Evolutionary conservation across 176 grass and related monocot species (phyloP).

Genomic region (Ensete ventricosum): DNA sequence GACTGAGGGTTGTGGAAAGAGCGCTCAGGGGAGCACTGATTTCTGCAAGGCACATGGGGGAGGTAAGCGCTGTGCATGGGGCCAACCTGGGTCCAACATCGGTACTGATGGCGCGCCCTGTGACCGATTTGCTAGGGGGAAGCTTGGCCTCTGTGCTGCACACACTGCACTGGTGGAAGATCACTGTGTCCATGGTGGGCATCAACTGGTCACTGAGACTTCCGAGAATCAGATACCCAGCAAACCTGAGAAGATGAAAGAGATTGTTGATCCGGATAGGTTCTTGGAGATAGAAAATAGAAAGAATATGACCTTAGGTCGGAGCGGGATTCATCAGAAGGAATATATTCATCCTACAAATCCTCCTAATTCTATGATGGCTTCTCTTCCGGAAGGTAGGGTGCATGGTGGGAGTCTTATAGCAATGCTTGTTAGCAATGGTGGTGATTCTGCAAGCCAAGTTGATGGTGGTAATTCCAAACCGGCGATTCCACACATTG

Average conservation of each 20-base stretch:
- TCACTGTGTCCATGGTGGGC: slow-evolving; percentile 27
- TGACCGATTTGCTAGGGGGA: slow-evolving; percentile 37
- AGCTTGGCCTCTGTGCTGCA: slow-evolving; percentile 37
- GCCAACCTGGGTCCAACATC: slow-evolving; percentile 31
- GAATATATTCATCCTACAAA: slow-evolving; percentile 4
- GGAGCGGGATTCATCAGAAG: background rate
- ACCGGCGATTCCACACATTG: background rate
- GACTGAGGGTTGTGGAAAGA: slow-evolving; percentile 32
- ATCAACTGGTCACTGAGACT: slow-evolving; percentile 19
- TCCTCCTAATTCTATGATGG: background rate
- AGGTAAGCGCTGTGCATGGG: slow-evolving; percentile 40
- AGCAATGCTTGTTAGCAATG: slow-evolving; percentile 24
- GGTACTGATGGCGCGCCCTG: slow-evolving; percentile 23
- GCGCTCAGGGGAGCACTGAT: slow-evolving; percentile 47
- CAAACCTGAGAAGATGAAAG: slow-evolving; percentile 13
- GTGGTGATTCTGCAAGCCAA: background rate
- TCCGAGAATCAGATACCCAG: background rate
- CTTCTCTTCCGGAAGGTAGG: slow-evolving; percentile 40
- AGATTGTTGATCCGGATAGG: slow-evolving; percentile 1
- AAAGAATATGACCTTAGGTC: background rate
- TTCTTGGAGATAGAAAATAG: slow-evolving; percentile 2
- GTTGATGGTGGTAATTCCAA: background rate
- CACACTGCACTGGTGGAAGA: slow-evolving; percentile 49
- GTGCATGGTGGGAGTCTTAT: slow-evolving; percentile 42
- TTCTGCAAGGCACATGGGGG: slow-evolving; percentile 57